These are phyloP conservation scores for Mimosa bimucronata DNA, from an alignment of 306 rosid genomes.

Conservation along the genomic window DNA sequence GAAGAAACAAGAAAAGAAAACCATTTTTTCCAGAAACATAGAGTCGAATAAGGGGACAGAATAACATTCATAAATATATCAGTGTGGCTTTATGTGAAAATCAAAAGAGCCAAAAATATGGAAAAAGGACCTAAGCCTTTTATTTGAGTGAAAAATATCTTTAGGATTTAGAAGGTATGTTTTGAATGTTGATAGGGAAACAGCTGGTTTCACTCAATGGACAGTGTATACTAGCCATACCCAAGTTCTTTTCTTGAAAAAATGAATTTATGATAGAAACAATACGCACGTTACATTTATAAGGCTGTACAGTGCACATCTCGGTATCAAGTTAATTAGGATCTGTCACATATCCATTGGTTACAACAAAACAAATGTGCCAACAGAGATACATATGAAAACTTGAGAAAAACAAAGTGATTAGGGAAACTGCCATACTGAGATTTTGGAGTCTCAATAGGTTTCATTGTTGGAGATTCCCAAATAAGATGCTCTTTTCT, in stretches of 20 bases:
- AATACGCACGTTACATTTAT: not conserved
- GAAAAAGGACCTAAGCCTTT: not conserved
- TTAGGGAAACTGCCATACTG: not conserved
- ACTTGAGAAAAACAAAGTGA: not conserved
- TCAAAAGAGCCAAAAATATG: not conserved
- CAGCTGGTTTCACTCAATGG: not conserved
- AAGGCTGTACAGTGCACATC: not conserved
- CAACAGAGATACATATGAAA: not conserved
- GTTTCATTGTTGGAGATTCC: not conserved
- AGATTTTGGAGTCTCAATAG: not conserved
- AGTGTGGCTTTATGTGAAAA: too few species aligned
- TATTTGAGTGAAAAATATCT: not conserved
- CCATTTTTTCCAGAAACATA: not conserved
- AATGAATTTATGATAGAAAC: not conserved
- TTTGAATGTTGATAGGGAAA: not conserved
- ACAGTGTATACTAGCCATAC: not conserved
- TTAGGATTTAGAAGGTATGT: not conserved
- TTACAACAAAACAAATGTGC: not conserved
- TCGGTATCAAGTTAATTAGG: not conserved
- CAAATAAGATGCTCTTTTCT: not conserved
- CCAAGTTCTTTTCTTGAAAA: not conserved
- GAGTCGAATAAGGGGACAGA: not conserved
- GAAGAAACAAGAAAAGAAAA: not conserved
- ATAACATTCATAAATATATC: too few species aligned
- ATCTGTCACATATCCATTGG: not conserved